Evolutionary conservation across 257 asterid genomes (phyloP).

Genomic region (Penstemon eatonii): DNA sequence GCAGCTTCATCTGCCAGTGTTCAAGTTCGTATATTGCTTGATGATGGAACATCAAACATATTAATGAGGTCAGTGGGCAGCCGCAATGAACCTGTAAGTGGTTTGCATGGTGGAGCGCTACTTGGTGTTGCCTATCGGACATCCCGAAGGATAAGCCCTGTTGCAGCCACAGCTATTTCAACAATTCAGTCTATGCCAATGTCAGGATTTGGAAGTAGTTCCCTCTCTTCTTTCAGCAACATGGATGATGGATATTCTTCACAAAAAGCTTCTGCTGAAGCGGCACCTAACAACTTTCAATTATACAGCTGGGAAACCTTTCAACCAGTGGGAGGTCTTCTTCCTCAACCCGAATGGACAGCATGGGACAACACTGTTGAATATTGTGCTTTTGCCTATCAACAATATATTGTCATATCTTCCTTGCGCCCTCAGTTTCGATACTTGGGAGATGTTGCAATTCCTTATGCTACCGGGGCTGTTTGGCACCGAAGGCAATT

Average conservation of each 20-base stretch:
- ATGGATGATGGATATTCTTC: slow-evolving; percentile 77
- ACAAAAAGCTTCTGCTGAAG: slow-evolving; percentile 65
- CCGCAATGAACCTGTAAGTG: slow-evolving; percentile 86
- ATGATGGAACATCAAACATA: slow-evolving; percentile 96
- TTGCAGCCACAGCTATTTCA: slow-evolving; percentile 77
- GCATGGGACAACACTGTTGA: slow-evolving; percentile 99
- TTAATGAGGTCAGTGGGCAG: slow-evolving; percentile 93
- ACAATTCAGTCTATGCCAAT: slow-evolving; percentile 90
- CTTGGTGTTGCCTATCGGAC: slow-evolving; percentile 97
- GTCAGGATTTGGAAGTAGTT: slow-evolving; percentile 71
- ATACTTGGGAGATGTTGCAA: slow-evolving; percentile 95
- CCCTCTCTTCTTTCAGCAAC: slow-evolving; percentile 67
- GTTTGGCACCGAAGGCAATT: slow-evolving; percentile 98
- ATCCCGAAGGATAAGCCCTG: slow-evolving; percentile 82
- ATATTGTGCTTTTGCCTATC: slow-evolving; percentile 96
- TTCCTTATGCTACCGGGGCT: slow-evolving; percentile 93
- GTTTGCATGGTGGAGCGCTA: slow-evolving; percentile 92
- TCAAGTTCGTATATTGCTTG: slow-evolving; percentile 91
- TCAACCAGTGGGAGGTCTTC: slow-evolving; percentile 96
- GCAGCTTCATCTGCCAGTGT: slow-evolving; percentile 93
- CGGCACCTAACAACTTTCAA: slow-evolving; percentile 81
- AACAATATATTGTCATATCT: slow-evolving; percentile 80
- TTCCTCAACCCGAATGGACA: slow-evolving; percentile 99
- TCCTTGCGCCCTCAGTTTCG: slow-evolving; percentile 97
- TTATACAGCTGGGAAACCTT: slow-evolving; percentile 97